These are phyloP conservation scores for Parafenestella ontariensis DNA, from an alignment of 2,329 filamentous ascomycete species.

Conservation along the genomic window DNA sequence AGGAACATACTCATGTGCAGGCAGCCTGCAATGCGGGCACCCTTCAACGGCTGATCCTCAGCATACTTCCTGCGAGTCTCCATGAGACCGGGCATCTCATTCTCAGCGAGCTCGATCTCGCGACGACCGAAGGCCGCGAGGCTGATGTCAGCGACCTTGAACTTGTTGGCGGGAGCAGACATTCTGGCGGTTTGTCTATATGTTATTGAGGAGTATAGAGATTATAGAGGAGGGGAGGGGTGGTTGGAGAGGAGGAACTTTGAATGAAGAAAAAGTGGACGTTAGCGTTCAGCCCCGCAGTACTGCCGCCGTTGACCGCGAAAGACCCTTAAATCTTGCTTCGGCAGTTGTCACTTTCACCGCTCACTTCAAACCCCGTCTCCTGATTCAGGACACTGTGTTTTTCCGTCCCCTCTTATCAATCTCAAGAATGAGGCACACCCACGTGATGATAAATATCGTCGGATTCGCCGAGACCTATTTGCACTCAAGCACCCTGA, in stretches of 20 bases:
- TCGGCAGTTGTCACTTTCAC: neutral
- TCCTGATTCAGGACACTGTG: no score
- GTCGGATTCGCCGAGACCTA: neutral
- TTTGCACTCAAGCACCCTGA: neutral
- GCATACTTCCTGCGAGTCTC: slow-evolving; percentile 92
- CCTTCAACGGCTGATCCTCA: slow-evolving; percentile 88
- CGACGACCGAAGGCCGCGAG: slow-evolving; percentile 98
- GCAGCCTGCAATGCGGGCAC: slow-evolving; percentile 96
- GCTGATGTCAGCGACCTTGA: slow-evolving; percentile 98
- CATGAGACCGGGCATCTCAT: slow-evolving; percentile 95
- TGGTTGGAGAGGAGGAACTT: slow-evolving; percentile 19
- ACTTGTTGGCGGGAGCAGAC: slow-evolving; percentile 84
- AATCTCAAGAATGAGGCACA: no score
- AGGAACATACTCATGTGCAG: slow-evolving; percentile 84
- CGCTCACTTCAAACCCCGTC: neutral
- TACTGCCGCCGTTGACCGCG: slow-evolving; percentile 5
- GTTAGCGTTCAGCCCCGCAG: slow-evolving; percentile 15
- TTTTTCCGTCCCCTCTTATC: no score
- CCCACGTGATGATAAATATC: no score
- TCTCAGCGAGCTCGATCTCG: slow-evolving; percentile 97
- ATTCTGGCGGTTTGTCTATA: slow-evolving; percentile 53
- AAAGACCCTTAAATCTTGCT: no score
- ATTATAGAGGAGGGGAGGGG: slow-evolving; percentile 14
- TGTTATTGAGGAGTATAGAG: slow-evolving; percentile 14
- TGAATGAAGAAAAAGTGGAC: slow-evolving; percentile 13